These are phyloP conservation scores for Triticum timopheevii DNA, from an alignment of 176 grass and related monocot genomes.

Conservation along the genomic window DNA sequence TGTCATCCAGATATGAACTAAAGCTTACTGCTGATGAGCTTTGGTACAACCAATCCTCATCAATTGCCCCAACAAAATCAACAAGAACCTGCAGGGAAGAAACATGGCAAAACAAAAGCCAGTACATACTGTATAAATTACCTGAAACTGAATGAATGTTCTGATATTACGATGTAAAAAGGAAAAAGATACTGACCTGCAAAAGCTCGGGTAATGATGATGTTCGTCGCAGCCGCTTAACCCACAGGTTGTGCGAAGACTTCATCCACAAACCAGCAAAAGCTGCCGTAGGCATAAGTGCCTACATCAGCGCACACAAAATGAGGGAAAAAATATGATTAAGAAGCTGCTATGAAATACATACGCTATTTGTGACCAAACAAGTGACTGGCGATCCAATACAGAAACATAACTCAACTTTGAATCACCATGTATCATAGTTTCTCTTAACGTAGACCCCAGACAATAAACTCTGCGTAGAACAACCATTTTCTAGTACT, in stretches of 20 bases:
- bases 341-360: background rate
- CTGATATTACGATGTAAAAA: constrained; percentile 18
- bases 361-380: background rate
- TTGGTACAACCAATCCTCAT: constrained; percentile 80
- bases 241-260: constrained; percentile 88
- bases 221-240: constrained; percentile 80
- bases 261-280: constrained; percentile 87
- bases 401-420: background rate
- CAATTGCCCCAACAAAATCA: constrained; percentile 93
- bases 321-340: constrained; percentile 6
- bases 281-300: constrained; percentile 65
- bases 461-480: background rate
- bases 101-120: constrained; percentile 28
- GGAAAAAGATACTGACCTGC: constrained; percentile 43
- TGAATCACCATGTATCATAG: background rate
- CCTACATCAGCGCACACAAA: constrained; percentile 45
- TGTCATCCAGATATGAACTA: constrained; percentile 66
- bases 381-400: background rate
- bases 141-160: constrained; percentile 7
- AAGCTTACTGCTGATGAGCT: constrained; percentile 43
- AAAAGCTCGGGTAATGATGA: constrained; percentile 88
- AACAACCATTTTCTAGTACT: constrained; percentile 16
- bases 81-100: constrained; percentile 62
- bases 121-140: constrained; percentile 12
- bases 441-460: background rate